Evolutionary conservation across 73 alveolate species (phyloP).

Genomic region (Uronychia binucleata): DNA sequence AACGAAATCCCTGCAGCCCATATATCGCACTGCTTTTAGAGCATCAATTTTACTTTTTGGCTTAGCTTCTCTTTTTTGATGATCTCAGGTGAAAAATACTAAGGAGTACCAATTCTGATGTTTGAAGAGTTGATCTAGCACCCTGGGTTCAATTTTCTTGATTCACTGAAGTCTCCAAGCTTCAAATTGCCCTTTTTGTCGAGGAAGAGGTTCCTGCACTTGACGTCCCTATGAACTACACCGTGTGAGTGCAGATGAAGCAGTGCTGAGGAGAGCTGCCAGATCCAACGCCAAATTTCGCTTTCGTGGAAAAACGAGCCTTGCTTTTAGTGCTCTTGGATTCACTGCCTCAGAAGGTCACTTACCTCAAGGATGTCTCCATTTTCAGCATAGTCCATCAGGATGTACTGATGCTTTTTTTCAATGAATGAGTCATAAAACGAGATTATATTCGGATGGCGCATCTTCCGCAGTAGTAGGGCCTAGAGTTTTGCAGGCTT

Average conservation of each 20-base stretch:
- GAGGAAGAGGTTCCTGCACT: neutral
- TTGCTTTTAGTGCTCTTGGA: neutral
- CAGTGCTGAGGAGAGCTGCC: neutral
- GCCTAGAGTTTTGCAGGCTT: too few species aligned
- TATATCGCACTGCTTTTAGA: neutral
- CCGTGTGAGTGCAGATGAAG: neutral
- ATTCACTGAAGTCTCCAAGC: neutral
- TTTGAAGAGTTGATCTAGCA: neutral
- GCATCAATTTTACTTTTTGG: neutral
- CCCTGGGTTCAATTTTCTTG: neutral
- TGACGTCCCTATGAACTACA: neutral
- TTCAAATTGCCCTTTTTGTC: neutral
- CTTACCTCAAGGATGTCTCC: conserved; percentile 63
- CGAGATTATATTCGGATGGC: conserved; percentile 64
- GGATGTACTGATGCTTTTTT: conserved; percentile 64
- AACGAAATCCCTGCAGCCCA: neutral
- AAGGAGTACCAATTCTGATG: neutral
- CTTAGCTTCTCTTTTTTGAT: neutral
- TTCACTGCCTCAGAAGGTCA: neutral
- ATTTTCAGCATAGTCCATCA: conserved; percentile 84
- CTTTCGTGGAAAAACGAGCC: neutral
- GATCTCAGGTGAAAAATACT: neutral
- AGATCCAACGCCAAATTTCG: neutral
- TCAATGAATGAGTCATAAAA: conserved; percentile 74
- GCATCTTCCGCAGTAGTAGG: neutral